Conservation (phyloP, 129 eudicot species). For the Flaveria bidentis region DNA sequence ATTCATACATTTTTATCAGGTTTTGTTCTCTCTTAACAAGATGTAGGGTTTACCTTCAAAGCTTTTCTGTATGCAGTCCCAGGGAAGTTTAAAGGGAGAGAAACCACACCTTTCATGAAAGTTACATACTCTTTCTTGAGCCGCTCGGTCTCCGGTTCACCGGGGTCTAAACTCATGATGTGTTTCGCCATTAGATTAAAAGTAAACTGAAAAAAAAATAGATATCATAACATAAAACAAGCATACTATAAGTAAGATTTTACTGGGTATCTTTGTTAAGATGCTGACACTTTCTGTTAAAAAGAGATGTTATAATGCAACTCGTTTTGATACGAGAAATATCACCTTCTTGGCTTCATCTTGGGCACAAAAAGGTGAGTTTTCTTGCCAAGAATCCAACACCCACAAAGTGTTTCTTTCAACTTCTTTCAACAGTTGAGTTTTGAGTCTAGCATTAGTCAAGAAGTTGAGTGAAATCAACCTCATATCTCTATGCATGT, state of each 20-base stretch:
- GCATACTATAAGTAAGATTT: not conserved
- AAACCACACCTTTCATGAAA: slow-evolving; percentile 97
- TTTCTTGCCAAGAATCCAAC: slow-evolving; percentile 62
- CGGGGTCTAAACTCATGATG: slow-evolving; percentile 98
- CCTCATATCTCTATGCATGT: slow-evolving; percentile 99
- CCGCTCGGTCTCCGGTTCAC: slow-evolving; percentile 74
- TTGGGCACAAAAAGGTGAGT: slow-evolving; percentile 75
- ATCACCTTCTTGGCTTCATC: slow-evolving; percentile 89
- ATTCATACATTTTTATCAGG: not conserved
- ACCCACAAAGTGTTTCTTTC: slow-evolving; percentile 80
- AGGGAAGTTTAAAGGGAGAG: slow-evolving; percentile 86
- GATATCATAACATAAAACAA: not conserved
- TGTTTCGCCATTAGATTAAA: slow-evolving; percentile 96
- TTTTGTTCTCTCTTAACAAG: not conserved
- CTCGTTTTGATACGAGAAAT: no score
- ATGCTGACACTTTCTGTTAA: no score
- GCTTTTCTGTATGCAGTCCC: slow-evolving; percentile 96
- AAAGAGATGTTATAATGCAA: no score
- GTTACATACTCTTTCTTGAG: slow-evolving; percentile 88
- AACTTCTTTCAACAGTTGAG: slow-evolving; percentile 71
- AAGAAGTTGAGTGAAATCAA: slow-evolving; percentile 85
- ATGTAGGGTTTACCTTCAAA: slow-evolving; percentile 49
- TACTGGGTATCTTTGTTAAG: not conserved
- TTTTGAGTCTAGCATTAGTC: slow-evolving; percentile 80
- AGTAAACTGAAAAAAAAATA: slow-evolving; percentile 65